Evolutionary conservation across 768 basidiomycete genomes (phyloP).

Genomic region (Pleurotus ostreatus): DNA sequence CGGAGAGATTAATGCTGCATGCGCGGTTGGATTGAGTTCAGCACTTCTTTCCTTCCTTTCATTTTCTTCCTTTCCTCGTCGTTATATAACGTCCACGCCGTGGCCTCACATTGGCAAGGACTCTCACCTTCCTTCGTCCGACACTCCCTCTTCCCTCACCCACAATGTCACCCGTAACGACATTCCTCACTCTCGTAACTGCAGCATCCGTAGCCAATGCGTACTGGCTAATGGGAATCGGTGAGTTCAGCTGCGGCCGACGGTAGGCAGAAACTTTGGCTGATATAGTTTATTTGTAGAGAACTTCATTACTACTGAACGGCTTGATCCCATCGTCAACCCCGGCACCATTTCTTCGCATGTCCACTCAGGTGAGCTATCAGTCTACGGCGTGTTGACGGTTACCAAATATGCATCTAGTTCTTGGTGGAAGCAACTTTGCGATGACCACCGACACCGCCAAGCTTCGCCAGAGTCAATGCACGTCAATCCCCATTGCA

Average conservation of each 20-base stretch:
- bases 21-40: constrained; percentile 1
- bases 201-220: constrained; percentile 31
- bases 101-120: constrained; percentile 7
- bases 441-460: constrained; percentile 36
- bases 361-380: constrained; percentile 37
- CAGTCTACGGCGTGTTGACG: too few species aligned
- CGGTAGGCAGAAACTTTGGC: neutral
- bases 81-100: neutral
- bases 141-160: neutral
- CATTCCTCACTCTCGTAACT: constrained; percentile 24
- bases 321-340: constrained; percentile 46
- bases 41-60: constrained; percentile 1
- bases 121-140: constrained; percentile 1
- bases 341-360: constrained; percentile 44
- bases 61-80: neutral
- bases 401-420: constrained; percentile 18
- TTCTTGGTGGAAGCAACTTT: constrained; percentile 53
- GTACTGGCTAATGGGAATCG: constrained; percentile 43
- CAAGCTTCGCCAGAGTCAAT: constrained; percentile 39
- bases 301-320: constrained; percentile 42
- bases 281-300: constrained; percentile 18
- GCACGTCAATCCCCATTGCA: constrained; percentile 49
- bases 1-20: neutral
- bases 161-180: constrained; percentile 2
- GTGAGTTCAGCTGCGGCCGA: constrained; percentile 20